Conservation (phyloP, 306 rosid genomes). For the Cucurbita pepo region DNA sequence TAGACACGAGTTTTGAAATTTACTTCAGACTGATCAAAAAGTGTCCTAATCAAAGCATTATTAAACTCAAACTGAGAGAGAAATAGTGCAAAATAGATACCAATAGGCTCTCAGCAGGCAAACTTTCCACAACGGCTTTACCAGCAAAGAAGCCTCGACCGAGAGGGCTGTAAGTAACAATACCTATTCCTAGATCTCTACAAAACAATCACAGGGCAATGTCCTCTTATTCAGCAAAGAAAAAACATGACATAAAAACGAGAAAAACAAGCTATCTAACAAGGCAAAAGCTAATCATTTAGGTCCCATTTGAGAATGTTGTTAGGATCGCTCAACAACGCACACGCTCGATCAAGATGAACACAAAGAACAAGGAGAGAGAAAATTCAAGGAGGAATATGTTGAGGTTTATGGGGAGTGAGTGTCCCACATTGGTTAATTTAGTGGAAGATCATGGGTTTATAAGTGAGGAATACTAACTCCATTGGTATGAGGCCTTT, state of each 20-base stretch:
- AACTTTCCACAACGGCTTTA: constrained; percentile 36
- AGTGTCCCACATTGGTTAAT: too few relatives aligned
- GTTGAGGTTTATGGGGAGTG: too few relatives aligned
- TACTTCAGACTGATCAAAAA: neutral
- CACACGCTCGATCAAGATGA: too few relatives aligned
- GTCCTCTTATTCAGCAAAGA: neutral
- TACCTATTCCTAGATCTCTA: constrained; percentile 80
- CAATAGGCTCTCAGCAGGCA: constrained; percentile 24
- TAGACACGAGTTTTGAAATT: neutral
- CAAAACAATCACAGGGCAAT: neutral
- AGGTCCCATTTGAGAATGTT: too few relatives aligned
- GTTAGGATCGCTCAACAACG: too few relatives aligned
- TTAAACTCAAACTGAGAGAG: neutral
- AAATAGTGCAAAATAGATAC: constrained; percentile 11
- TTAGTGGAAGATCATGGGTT: too few relatives aligned
- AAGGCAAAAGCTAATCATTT: neutral
- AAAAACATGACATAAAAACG: neutral
- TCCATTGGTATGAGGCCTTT: too few relatives aligned
- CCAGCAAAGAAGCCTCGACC: constrained; percentile 78
- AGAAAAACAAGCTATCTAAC: too few relatives aligned
- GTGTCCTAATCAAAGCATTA: neutral
- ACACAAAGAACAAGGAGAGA: too few relatives aligned
- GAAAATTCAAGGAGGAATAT: too few relatives aligned
- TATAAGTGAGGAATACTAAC: too few relatives aligned
- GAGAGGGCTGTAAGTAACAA: constrained; percentile 70